Base-by-base conservation (phyloP, 352 stramenopile genomes). In the Aphanomyces cochlioides region DNA sequence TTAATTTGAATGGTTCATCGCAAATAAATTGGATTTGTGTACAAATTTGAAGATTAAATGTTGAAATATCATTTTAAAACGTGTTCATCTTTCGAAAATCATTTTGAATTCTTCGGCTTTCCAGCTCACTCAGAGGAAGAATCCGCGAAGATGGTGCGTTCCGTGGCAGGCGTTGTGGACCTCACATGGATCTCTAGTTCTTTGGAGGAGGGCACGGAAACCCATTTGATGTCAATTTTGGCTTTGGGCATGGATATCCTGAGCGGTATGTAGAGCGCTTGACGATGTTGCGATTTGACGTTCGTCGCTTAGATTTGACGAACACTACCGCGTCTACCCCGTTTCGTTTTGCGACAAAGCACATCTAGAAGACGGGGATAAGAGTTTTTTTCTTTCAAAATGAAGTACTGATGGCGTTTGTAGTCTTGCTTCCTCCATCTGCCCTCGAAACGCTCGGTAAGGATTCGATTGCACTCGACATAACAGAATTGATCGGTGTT, bases 381-480 rank as follows among this genome's bases (percentile, higher is more conserved):
- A 95, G 78, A 92, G 87, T 95, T 66, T 56, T 82, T 87, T n/a
- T 2, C 34, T 17, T 12, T 4, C 66, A 54, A 47, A 13, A 50
- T 50, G 43, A 50, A 28, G 28, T 58, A 5, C 34, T 67, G 12
- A 50, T 21, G 17, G 15, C 56, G 61, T 50, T 40, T 72, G 28
- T 36, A 95, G 87, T 99, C 73, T 76, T 99, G 36, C 75, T 99
- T 50, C 97, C 97, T 2, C 93, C 94, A 40, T 99, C 96, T n/a
- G 97, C 97, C 17, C 94, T 99, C 63, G 96, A 99, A 72, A 97
- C 93, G 54, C 81, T 99, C 17, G 96, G 87, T 95, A 72, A 10
- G 78, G 74, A 50, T n/a, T 50, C 28, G 28, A 28, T 28, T 28
- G 28, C 28, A 28, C 58, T 48, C 28, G 43, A 8, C 5, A 64